Base-by-base conservation (phyloP, 2,329 filamentous ascomycete species). In the Aspergillus pseudoterreus region DNA sequence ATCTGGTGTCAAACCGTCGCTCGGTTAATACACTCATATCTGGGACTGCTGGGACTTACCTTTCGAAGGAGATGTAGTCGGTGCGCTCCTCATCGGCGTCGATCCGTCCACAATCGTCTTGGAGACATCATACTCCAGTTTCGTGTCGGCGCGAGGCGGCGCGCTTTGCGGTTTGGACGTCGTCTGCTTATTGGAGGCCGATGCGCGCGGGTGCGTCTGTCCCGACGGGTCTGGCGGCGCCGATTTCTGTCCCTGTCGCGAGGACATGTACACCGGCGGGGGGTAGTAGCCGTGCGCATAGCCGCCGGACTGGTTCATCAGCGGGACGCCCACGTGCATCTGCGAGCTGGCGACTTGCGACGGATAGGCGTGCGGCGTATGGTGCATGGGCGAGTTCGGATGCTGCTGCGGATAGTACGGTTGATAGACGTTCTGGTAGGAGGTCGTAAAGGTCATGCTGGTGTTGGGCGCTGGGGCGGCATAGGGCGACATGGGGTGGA, bases 101-200 rank as follows among this genome's bases (percentile, higher is more conserved):
- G 69, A 71, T 11, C 69, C 69, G 47, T 71, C 69, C 41, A 71
- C 69, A 43, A 71, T 71, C 4, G 64, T 71, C 44, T 65, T 67
- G 4, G 65, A 63, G 22, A 69, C 64, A 42, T 71, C 67, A 38
- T 70, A 70, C 24, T 61, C 60, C 14, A 52, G 43, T 27, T 54
- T 52, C 22, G 6, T 1, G 22, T 22, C 22, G 22, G 4, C 4
- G 22, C 22, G 22, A 22, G 27, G 27, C 27, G 27, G 27, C 10
- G 27, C 27, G 27, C 27, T 30, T 4, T 30, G 27, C 8, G 27
- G 27, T 11, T 30, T 30, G 27, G 27, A 44, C 33, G 32, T 55
- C 49, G 24, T 49, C 47, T 22, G 48, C 53, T n/a, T 38, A 5
- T 2, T 38, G 12, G 35, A 4, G n/a, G 35, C 9, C 27, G 10